Evolutionary conservation across 352 stramenopile genomes (phyloP).

Genomic region (Globisporangium nodosum): DNA sequence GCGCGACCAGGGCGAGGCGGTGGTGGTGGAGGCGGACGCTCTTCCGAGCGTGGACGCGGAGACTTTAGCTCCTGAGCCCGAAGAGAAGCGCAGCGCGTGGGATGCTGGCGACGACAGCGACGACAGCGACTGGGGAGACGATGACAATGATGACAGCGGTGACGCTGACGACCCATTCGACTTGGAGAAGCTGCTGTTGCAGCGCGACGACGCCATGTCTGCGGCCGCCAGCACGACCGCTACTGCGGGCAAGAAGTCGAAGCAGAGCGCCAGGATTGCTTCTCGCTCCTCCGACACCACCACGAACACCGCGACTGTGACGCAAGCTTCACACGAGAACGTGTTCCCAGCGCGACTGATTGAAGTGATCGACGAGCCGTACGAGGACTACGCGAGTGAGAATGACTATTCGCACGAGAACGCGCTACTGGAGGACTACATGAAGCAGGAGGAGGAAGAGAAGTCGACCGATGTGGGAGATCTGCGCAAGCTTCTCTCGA

Average conservation of each 20-base stretch:
- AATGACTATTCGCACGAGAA: constrained; percentile 74
- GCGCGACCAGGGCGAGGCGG: constrained; percentile 39
- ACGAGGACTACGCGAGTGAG: constrained; percentile 53
- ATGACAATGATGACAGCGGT: constrained; percentile 30
- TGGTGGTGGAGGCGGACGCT: constrained; percentile 1
- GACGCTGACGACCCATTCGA: constrained; percentile 27
- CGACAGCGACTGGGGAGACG: constrained; percentile 70
- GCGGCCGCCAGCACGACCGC: constrained; percentile 12
- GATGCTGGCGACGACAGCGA: constrained; percentile 30
- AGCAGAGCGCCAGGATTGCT: too few relatives aligned
- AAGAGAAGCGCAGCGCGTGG: constrained; percentile 15
- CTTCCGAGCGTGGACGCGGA: background rate
- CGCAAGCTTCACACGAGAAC: background rate
- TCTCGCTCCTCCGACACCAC: background rate
- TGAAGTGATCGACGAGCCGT: constrained; percentile 74
- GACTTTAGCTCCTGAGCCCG: constrained; percentile 1
- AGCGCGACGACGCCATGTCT: constrained; percentile 66
- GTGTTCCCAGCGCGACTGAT: constrained; percentile 56
- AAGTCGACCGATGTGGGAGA: constrained; percentile 62
- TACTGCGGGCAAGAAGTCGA: constrained; percentile 2
- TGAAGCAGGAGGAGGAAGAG: constrained; percentile 74
- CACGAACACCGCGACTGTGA: constrained; percentile 11
- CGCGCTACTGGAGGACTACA: constrained; percentile 68
- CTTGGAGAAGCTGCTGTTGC: constrained; percentile 59
- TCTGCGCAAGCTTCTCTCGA: constrained; percentile 52